Evolutionary conservation across 148 eudicot genomes (phyloP), one percentile per base, ranked within the genome.

Genomic region (Vaccinium corymbosum): DNA sequence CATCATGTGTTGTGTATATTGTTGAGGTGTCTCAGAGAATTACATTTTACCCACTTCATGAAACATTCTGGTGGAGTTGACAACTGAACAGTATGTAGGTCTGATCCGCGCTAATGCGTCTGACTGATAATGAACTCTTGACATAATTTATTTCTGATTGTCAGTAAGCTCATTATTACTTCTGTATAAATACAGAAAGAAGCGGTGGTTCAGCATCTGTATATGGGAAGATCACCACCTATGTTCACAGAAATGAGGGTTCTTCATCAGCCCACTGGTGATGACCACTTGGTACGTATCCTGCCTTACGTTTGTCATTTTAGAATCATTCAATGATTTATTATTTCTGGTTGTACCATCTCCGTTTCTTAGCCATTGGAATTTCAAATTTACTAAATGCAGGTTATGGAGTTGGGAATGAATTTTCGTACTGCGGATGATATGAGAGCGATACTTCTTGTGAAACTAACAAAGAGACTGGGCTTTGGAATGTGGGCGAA

Each of bases 351-450:
- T 35, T n/a, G 38, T 14, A 66, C 71, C 70, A 22, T 76, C 11
- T 16, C 10, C 19, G n/a, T 61, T n/a, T 38, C 66, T n/a, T 48
- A 35, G 35, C 52, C 46, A 68, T 10, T 53, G 49, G 42, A 59
- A 61, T 79, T 32, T 71, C 3, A 22, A 20, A 84, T 32, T 49
- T 20, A 10, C 81, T 68, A 2, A 77, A 48, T 86, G 84, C 86
- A 96, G 99, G 97, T 94, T 73, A 82, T 97, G 89, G 98, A 94
- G 89, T 88, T 94, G 32, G 99, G 99, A 35, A 81, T 97, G 90
- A 94, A 92, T 90, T 97, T 97, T 85, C 89, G 89, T 73, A 93
- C 98, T 25, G 98, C 97, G 32, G 97, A 93, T 83, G 98, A 97
- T 86, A 94, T 97, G 98, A 90, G 90, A 86, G 97, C 95, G 64